Evolutionary conservation across 1,284 basidiomycete genomes (phyloP), one percentile per base, ranked within the genome.

Genomic region (Ganoderma lingzhi): DNA sequence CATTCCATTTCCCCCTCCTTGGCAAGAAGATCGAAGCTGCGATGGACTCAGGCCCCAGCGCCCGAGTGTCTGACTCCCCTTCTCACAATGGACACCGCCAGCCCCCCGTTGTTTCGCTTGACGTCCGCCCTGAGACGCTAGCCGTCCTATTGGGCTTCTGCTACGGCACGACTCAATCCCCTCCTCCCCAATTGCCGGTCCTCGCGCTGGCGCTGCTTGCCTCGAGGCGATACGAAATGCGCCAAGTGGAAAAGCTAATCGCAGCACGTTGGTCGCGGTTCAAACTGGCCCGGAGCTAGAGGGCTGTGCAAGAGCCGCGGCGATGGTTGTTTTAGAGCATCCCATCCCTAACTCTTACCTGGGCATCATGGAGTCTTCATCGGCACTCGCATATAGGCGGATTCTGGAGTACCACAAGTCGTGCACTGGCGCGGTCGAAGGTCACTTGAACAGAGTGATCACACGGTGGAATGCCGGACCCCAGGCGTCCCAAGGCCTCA

Each of bases 141-240:
- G 6, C 32, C 1, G 9, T 32, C 35, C 42, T 67, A 1, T 41
- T 70, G 28, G 10, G n/a, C 35, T 19, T 65, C 9, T 67, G 35
- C 37, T 58, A 65, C 14, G 62, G 55, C 5, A 42, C n/a, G 6
- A 10, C 10, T 23, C 23, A 23, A 23, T 37, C 19, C 19, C 44
- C 19, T 3, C 41, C 63, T 10, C 14, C 32, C 0, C 61, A 67
- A 19, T 10, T 59, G 30, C n/a, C 5, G 3, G 23, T 32, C 9
- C 37, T 67, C 3, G 6, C 28, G 51, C 1, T 14, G 1, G 51
- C 41, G 1, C 53, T 70, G 12, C 58, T 17, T 8, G 37, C 66
- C 0, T 61, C 69, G 8, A 42, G 42, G 32, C 67, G 60, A 14
- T 65, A 65, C 37, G 30, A 17, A 23, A 65, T 70, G 60, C 1